Percentiles rank a stretch among this genome's conserved stretches.
phyloP scores from a whole-genome alignment of 129 eudicot genomes.

The Flaveria bidentis region DNA sequence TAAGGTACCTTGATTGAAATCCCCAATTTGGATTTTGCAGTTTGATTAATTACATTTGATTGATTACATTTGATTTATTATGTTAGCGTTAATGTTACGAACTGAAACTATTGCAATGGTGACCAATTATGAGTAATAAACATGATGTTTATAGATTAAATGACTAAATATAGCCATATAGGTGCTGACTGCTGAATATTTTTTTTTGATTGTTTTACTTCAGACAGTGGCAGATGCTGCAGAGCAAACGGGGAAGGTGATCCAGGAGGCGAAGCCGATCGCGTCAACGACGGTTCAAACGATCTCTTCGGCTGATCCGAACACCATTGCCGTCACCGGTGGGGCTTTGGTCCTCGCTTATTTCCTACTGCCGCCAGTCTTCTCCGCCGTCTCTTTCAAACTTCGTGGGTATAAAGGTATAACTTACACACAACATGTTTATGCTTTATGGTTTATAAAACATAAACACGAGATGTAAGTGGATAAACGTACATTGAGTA shows the following conservation, averaged over 20 bases:
- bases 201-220: constrained; percentile 12
- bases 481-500: too few relatives aligned
- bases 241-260: constrained; percentile 70
- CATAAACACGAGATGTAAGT: too few relatives aligned
- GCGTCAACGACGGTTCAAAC: constrained; percentile 82
- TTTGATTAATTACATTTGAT: too few relatives aligned
- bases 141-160: too few relatives aligned
- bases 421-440: too few relatives aligned
- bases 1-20: constrained; percentile 46
- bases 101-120: too few relatives aligned
- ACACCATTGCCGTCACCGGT: constrained; percentile 61
- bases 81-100: too few relatives aligned
- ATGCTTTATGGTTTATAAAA: too few relatives aligned
- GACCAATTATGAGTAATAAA: too few relatives aligned
- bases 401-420: constrained; percentile 90
- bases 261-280: constrained; percentile 73
- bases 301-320: constrained; percentile 75
- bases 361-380: constrained; percentile 79
- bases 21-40: too few relatives aligned
- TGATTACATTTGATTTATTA: too few relatives aligned
- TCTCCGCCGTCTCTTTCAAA: constrained; percentile 65
- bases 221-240: constrained; percentile 95
- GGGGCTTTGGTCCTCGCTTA: constrained; percentile 75
- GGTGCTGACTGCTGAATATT: background rate
- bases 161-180: too few relatives aligned